phyloP scores from a whole-genome alignment of 2,329 filamentous ascomycete species.

The Emmonsiellopsis sp. region DNA sequence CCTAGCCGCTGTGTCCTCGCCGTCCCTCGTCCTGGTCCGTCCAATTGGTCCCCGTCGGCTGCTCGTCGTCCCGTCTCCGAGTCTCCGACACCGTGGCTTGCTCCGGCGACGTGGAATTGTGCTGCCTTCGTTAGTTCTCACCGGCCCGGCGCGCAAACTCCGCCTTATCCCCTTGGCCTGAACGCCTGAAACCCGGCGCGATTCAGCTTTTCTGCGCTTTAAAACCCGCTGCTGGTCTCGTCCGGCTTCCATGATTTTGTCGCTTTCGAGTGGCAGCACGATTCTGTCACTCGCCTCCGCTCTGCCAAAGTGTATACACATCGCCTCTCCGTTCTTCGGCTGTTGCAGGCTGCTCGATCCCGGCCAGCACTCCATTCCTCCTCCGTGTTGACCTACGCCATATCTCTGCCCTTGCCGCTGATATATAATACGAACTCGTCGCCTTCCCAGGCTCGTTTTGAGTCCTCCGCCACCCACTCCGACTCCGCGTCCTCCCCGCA shows the following conservation, averaged over 20 bases:
- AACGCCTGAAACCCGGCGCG: slow-evolving; percentile 17
- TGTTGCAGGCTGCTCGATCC: slow-evolving; percentile 17
- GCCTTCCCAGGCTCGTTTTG: slow-evolving; percentile 6
- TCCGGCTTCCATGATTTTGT: not conserved
- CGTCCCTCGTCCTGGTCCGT: too few species aligned
- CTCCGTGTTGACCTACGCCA: not conserved
- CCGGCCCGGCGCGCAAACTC: slow-evolving; percentile 4
- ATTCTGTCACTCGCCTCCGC: slow-evolving; percentile 14
- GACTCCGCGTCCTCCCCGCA: slow-evolving; percentile 1
- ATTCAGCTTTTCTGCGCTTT: not conserved
- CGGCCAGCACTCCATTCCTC: slow-evolving; percentile 15
- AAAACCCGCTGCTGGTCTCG: not conserved
- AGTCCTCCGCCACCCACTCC: slow-evolving; percentile 9
- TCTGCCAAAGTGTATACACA: slow-evolving; percentile 20
- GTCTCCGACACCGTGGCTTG: too few species aligned
- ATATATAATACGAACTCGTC: not conserved
- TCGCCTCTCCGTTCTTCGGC: slow-evolving; percentile 15
- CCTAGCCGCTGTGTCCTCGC: too few species aligned
- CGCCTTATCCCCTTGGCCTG: slow-evolving; percentile 11
- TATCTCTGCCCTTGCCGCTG: not conserved
- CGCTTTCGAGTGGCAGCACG: slow-evolving; percentile 16
- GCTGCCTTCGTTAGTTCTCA: not conserved
- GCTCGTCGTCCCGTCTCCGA: not conserved
- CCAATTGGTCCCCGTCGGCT: not conserved
- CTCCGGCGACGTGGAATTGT: not conserved